Evolutionary conservation across 768 basidiomycete genomes (phyloP).

Genomic region (Boletus fagicola): DNA sequence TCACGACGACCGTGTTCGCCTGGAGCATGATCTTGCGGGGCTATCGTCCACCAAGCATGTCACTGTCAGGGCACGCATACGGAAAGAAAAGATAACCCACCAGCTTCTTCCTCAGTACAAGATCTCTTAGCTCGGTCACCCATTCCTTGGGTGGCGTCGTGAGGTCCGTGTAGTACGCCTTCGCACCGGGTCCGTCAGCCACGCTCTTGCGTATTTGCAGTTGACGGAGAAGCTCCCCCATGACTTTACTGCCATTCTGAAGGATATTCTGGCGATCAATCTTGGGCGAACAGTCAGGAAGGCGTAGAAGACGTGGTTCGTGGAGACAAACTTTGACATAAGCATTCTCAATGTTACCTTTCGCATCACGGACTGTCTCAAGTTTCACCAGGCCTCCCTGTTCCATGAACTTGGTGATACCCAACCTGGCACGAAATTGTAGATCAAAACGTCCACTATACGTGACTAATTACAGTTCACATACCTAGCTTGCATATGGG

Average conservation of each 20-base stretch:
- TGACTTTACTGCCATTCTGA: constrained; percentile 59
- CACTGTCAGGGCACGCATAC: neutral
- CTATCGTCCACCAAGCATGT: constrained; percentile 35
- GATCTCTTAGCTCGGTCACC: constrained; percentile 72
- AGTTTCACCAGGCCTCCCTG: constrained; percentile 65
- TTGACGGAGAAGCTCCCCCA: constrained; percentile 73
- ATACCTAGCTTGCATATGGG: constrained; percentile 88
- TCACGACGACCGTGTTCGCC: constrained; percentile 69
- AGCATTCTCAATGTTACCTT: constrained; percentile 62
- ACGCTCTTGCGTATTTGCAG: constrained; percentile 85
- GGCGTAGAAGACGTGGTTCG: neutral
- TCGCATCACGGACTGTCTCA: constrained; percentile 59
- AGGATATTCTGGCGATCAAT: constrained; percentile 72
- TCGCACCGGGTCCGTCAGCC: constrained; percentile 79
- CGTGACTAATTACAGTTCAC: constrained; percentile 11
- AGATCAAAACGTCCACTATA: neutral
- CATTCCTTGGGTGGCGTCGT: constrained; percentile 71
- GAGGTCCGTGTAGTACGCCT: constrained; percentile 73
- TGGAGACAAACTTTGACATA: constrained; percentile 58
- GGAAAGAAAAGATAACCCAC: constrained; percentile 39
- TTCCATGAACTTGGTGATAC: constrained; percentile 80
- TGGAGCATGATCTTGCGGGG: constrained; percentile 85
- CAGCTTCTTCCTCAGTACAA: constrained; percentile 78
- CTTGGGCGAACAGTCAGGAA: constrained; percentile 34
- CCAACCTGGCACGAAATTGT: constrained; percentile 46